A percentile compares a stretch with the other conserved stretches of the same genome.
Evolutionary conservation across 2,329 filamentous ascomycete species (phyloP).

Genomic region (Verticillium nonalfalfae): DNA sequence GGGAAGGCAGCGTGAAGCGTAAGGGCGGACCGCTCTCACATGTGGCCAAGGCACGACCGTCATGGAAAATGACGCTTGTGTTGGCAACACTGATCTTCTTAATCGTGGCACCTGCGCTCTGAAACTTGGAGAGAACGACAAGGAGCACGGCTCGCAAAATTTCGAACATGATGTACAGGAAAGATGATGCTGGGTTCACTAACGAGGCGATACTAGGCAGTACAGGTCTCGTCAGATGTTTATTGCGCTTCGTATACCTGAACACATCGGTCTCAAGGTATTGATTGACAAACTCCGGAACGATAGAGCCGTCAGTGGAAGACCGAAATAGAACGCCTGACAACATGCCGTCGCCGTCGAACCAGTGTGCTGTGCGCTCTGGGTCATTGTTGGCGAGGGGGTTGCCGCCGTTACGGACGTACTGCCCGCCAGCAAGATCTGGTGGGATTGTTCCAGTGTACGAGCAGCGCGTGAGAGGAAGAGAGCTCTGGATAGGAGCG

Average conservation of each 20-base stretch:
- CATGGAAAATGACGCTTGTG: slow-evolving; percentile 60
- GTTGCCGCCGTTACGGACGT: slow-evolving; percentile 67
- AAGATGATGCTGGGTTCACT: slow-evolving; percentile 49
- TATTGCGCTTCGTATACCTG: slow-evolving; percentile 42
- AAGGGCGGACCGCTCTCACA: slow-evolving; percentile 69
- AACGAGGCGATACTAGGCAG: slow-evolving; percentile 63
- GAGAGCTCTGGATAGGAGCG: slow-evolving; percentile 53
- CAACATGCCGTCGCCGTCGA: slow-evolving; percentile 71
- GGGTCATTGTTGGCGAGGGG: slow-evolving; percentile 56
- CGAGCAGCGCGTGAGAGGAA: slow-evolving; percentile 48
- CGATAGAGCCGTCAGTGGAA: slow-evolving; percentile 31
- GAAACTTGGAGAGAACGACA: slow-evolving; percentile 40
- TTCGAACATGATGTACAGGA: slow-evolving; percentile 40
- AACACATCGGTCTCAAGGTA: slow-evolving; percentile 63
- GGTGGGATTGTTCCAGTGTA: slow-evolving; percentile 53
- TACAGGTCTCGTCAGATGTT: slow-evolving; percentile 45
- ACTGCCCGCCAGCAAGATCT: slow-evolving; percentile 64
- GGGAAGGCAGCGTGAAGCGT: slow-evolving; percentile 52
- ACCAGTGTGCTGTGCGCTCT: slow-evolving; percentile 63
- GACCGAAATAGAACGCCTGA: slow-evolving; percentile 57
- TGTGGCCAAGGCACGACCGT: slow-evolving; percentile 61
- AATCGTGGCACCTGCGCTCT: slow-evolving; percentile 33
- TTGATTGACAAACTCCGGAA: slow-evolving; percentile 63
- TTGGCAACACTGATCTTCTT: slow-evolving; percentile 68
- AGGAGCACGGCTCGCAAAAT: slow-evolving; percentile 53